Evolutionary conservation across 2,329 filamentous ascomycete species (phyloP).

Genomic region (Ilyonectria sp.): DNA sequence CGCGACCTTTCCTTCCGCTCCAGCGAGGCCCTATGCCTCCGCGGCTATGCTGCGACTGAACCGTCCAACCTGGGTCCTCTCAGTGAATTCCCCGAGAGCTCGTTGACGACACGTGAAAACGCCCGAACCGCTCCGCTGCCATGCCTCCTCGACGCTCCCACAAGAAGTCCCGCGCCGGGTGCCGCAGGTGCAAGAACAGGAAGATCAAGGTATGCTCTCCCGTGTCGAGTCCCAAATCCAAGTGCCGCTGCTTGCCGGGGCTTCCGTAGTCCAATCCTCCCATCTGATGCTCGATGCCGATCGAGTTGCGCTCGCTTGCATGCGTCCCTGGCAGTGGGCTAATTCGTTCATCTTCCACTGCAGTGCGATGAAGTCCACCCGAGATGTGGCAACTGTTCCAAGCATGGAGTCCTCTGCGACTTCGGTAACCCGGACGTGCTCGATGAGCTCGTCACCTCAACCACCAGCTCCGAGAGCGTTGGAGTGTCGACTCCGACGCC

Average conservation of each 20-base stretch:
- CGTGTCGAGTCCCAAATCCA: neutral
- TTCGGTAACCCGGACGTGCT: constrained; percentile 69
- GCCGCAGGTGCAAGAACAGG: constrained; percentile 75
- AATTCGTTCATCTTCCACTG: constrained; percentile 27
- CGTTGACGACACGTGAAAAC: constrained; percentile 43
- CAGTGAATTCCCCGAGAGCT: constrained; percentile 41
- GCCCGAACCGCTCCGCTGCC: constrained; percentile 28
- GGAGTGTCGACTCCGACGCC: constrained; percentile 45
- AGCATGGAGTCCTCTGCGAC: constrained; percentile 77
- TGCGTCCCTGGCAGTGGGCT: constrained; percentile 28
- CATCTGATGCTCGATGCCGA: constrained; percentile 19
- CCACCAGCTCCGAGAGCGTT: constrained; percentile 49
- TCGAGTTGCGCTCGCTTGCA: constrained; percentile 10
- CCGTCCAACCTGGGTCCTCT: constrained; percentile 45
- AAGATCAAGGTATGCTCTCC: constrained; percentile 75
- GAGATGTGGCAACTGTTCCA: constrained; percentile 75
- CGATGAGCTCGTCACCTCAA: constrained; percentile 59
- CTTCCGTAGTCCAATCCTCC: constrained; percentile 16
- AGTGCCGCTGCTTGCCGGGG: constrained; percentile 11
- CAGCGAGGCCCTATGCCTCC: constrained; percentile 45
- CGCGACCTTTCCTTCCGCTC: constrained; percentile 26
- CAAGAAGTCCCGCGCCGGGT: constrained; percentile 79
- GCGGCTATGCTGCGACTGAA: constrained; percentile 51
- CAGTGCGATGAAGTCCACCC: constrained; percentile 78
- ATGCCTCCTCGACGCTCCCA: constrained; percentile 79